phyloP scores from a whole-genome alignment of 768 basidiomycete genomes.

The button mushroom (Agaricus bisporus) region DNA sequence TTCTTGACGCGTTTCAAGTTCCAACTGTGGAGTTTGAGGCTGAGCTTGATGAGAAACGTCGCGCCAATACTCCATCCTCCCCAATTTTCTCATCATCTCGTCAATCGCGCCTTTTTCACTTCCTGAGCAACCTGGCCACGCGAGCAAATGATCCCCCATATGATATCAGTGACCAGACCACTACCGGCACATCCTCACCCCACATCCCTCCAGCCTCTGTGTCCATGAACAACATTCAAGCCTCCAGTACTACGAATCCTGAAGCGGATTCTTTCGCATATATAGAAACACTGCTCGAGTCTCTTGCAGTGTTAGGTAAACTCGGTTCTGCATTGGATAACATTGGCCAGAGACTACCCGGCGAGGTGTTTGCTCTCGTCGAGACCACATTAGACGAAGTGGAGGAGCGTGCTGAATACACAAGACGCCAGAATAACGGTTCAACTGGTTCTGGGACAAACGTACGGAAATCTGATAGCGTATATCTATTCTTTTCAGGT shows the following conservation, averaged over 20 bases:
- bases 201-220: constrained; percentile 15
- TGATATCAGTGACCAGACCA: constrained; percentile 45
- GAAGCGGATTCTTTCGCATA: constrained; percentile 92
- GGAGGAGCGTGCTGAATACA: constrained; percentile 80
- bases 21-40: constrained; percentile 61
- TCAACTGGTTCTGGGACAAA: constrained; percentile 28
- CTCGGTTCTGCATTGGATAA: constrained; percentile 80
- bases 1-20: constrained; percentile 34
- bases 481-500: constrained; percentile 42
- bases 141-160: constrained; percentile 77
- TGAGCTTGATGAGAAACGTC: constrained; percentile 28
- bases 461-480: constrained; percentile 39
- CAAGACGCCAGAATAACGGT: constrained; percentile 36
- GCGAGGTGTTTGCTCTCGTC: constrained; percentile 80
- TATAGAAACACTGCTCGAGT: constrained; percentile 88
- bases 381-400: constrained; percentile 89
- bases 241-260: constrained; percentile 47
- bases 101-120: constrained; percentile 52
- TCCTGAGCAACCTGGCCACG: constrained; percentile 55
- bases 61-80: constrained; percentile 25
- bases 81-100: constrained; percentile 33
- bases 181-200: constrained; percentile 15
- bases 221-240: constrained; percentile 12
- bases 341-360: constrained; percentile 73
- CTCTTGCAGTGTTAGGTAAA: constrained; percentile 87